A percentile compares a stretch with the other conserved stretches of the same genome.
Evolutionary conservation across 768 basidiomycete genomes (phyloP).

Genomic region (Lactarius indigo): DNA sequence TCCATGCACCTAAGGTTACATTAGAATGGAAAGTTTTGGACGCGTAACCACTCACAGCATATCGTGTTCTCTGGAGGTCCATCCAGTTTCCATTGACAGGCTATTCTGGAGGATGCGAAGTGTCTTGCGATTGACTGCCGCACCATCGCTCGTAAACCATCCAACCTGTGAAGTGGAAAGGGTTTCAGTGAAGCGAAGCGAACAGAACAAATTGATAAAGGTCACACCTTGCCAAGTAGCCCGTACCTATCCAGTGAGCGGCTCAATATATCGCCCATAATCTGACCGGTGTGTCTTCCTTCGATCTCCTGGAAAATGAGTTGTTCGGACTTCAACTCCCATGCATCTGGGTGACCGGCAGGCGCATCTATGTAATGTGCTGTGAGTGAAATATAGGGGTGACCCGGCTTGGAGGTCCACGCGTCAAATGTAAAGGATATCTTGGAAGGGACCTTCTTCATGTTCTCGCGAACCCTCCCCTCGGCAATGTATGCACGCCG

Average conservation of each 20-base stretch:
- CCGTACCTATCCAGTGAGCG: neutral
- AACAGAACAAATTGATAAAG: no score
- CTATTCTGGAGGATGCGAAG: no score
- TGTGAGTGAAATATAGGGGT: neutral
- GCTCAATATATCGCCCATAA: neutral
- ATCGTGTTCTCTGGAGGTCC: no score
- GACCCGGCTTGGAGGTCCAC: neutral
- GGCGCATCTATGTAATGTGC: neutral
- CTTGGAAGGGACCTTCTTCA: neutral
- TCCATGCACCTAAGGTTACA: neutral
- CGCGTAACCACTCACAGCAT: no score
- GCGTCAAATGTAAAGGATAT: neutral
- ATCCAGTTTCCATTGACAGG: no score
- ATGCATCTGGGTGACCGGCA: neutral
- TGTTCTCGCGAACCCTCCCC: neutral
- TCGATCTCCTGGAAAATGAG: neutral
- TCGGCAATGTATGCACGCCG: neutral
- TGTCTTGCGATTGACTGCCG: neutral
- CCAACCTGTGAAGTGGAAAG: neutral
- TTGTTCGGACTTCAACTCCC: neutral
- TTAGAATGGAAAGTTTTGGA: neutral
- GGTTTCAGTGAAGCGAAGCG: no score
- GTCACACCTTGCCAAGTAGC: neutral
- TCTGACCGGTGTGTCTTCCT: neutral
- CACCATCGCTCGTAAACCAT: neutral